phyloP scores from a whole-genome alignment of 257 asterid genomes.

The Capsicum baccatum region DNA sequence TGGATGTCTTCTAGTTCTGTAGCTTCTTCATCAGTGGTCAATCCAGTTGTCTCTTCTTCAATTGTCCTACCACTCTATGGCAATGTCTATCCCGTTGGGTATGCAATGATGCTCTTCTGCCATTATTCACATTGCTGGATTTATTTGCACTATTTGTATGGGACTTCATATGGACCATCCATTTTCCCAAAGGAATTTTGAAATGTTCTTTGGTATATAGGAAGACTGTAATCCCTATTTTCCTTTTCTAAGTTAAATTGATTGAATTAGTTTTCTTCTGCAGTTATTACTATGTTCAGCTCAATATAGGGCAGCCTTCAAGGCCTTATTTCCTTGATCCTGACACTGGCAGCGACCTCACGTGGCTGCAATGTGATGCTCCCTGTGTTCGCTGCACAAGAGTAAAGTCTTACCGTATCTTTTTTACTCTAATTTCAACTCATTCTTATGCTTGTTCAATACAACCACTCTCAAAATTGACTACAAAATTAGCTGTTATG shows the following conservation, averaged over 20 bases:
- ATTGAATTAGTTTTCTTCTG: constrained; percentile 4
- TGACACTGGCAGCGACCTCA: constrained; percentile 98
- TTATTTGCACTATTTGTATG: too few relatives aligned
- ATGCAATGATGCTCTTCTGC: constrained; percentile 29
- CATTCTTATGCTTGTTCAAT: not conserved
- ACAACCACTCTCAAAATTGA: not conserved
- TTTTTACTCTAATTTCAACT: not conserved
- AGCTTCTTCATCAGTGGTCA: constrained; percentile 37
- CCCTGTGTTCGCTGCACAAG: constrained; percentile 93
- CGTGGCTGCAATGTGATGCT: constrained; percentile 99
- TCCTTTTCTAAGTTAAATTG: not conserved
- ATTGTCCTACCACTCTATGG: constrained; percentile 77
- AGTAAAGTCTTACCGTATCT: constrained; percentile 43
- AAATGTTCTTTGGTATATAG: not conserved
- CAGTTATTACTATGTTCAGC: constrained; percentile 89
- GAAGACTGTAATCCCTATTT: not conserved
- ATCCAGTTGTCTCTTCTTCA: constrained; percentile 52
- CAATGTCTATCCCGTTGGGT: constrained; percentile 94
- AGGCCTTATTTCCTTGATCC: constrained; percentile 97
- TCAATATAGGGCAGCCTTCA: constrained; percentile 82
- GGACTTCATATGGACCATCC: not conserved
- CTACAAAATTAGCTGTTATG: not conserved
- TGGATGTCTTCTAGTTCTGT: constrained; percentile 45
- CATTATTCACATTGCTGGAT: not conserved
- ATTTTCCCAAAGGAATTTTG: not conserved